Conservation (phyloP, 352 stramenopile species). For the Halophytophthora polymorphica region DNA sequence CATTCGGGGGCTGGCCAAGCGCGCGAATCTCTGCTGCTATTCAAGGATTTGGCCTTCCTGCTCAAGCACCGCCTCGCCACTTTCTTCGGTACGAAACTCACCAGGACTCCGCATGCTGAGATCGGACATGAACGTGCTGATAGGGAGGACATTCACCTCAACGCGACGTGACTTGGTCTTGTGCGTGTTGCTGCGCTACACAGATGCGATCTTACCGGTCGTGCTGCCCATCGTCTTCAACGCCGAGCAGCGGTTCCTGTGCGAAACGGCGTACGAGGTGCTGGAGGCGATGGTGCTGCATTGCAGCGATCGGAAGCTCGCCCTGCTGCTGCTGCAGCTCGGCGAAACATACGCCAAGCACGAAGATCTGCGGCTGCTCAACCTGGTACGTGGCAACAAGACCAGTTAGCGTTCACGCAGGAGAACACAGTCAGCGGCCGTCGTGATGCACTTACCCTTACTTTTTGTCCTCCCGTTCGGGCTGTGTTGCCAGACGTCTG, state of each 20-base stretch:
- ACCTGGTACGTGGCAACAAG: conserved; percentile 31
- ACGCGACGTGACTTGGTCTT: not conserved
- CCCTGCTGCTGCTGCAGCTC: conserved; percentile 33
- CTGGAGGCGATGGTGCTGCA: conserved; percentile 50
- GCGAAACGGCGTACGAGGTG: conserved; percentile 55
- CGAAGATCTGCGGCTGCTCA: conserved; percentile 46
- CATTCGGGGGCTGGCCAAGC: conserved; percentile 8
- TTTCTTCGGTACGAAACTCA: conserved; percentile 37
- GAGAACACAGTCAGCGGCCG: not conserved
- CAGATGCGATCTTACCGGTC: conserved; percentile 45
- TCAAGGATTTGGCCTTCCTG: conserved; percentile 63
- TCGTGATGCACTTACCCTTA: too few species aligned
- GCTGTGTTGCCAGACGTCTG: conserved; percentile 26
- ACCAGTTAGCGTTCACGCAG: not conserved
- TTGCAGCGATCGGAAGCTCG: conserved; percentile 44
- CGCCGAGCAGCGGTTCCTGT: conserved; percentile 56
- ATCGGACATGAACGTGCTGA: not conserved
- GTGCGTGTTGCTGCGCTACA: not conserved
- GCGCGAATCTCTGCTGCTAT: conserved; percentile 38
- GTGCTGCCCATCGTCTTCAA: conserved; percentile 45
- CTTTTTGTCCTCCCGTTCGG: not conserved
- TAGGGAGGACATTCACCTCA: not conserved
- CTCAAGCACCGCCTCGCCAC: conserved; percentile 40
- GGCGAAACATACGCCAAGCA: conserved; percentile 20
- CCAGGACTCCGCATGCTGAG: not conserved